Evolutionary conservation across 2,329 filamentous ascomycete species (phyloP), one percentile per base, ranked within the genome.

Genomic region (Penicillium fuscoglaucum): DNA sequence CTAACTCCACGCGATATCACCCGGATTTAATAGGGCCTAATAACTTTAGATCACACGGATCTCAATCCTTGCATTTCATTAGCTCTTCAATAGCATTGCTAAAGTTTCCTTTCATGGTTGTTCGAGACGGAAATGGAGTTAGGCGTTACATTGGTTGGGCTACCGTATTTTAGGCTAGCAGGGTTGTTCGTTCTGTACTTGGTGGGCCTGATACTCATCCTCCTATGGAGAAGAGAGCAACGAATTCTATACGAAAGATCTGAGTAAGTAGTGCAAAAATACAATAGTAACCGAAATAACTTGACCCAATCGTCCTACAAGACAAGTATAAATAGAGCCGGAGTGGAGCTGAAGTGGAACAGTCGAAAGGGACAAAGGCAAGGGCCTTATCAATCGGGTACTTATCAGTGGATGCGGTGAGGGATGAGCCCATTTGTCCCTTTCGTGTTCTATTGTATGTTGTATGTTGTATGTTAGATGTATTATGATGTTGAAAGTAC

Each of bases 371-470:
- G 26, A 35, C 21, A 29, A 26, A 33, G 19, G 13, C 29, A 48
- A 26, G 31, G 31, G 9, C 6, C 31, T 46, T 53, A 53, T 53
- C 50, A 43, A 47, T 47, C 51, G 51, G 51, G 41, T 53, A 53
- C 40, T 47, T 53, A 53, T 53, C 51, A 53, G 50, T 52, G 50
- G 50, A 45, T 52, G 37, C 15, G 13, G 47, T 39, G n/a, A 51
- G 37, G 24, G 43, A 45, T 29, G 28, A 47, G n/a, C 15, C 44
- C 26, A 13, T 13, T 33, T 33, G 31, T 33, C 12, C 31, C 12
- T 13, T 45, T 46, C 4, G 13, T 29, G 44, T 17, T 45, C 4
- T 33, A 19, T 24, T 33, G 26, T n/a, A 29, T 45, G 35, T 19
- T 39, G 33, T 35, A 35, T n/a, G 35, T 43, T 26, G 29, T 24